Conservation (phyloP, 2,329 filamentous ascomycete species). For the Aspergillus phoenicis region DNA sequence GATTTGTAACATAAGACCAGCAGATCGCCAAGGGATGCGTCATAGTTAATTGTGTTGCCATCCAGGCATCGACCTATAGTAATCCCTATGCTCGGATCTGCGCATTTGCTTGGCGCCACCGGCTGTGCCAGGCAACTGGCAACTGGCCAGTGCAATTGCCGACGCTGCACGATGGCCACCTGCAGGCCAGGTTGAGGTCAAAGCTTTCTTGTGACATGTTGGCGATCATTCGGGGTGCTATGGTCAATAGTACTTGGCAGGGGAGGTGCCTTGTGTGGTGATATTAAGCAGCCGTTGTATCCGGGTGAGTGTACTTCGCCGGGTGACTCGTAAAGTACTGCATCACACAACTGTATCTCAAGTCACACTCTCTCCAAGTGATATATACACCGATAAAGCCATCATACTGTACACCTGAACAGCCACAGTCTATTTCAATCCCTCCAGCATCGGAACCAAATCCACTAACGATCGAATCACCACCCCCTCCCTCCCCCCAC, state of each 20-base stretch:
- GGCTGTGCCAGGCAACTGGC: background rate
- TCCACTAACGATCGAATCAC: constrained; percentile 30
- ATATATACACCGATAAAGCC: background rate
- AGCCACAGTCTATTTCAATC: background rate
- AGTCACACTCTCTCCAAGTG: background rate
- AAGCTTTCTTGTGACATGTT: background rate
- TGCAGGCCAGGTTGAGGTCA: background rate
- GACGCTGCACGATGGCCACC: background rate
- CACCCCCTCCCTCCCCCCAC: constrained; percentile 9
- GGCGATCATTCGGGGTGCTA: background rate
- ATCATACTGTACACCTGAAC: background rate
- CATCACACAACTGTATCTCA: too few species aligned
- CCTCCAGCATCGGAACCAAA: constrained; percentile 24
- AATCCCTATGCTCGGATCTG: background rate
- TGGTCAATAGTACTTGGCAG: background rate
- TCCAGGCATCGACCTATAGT: background rate
- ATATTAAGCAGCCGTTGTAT: background rate
- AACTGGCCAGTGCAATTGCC: background rate
- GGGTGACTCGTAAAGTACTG: too few species aligned
- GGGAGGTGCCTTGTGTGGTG: background rate
- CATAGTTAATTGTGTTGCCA: background rate
- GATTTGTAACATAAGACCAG: background rate
- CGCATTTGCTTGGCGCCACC: background rate
- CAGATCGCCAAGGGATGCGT: background rate
- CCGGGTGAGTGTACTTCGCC: too few species aligned